These are phyloP conservation scores for Boletus mariae DNA, from an alignment of 1,284 basidiomycete genomes.

Conservation along the genomic window DNA sequence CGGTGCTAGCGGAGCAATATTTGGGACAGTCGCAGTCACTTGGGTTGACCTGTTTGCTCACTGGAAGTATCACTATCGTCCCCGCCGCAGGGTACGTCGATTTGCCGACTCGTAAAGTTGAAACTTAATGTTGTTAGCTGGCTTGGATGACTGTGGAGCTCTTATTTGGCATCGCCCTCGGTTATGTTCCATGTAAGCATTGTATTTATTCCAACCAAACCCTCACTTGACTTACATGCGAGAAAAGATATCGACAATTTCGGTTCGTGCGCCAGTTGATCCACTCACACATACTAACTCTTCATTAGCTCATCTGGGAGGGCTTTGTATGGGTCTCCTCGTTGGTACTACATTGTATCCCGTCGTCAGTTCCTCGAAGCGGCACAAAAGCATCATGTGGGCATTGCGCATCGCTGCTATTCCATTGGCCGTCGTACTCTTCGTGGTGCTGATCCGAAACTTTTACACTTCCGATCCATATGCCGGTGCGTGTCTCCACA, in stretches of 20 bases:
- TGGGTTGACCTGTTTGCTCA: slow-evolving; percentile 91
- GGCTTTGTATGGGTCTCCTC: slow-evolving; percentile 81
- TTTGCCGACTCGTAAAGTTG: not conserved
- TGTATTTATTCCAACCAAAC: not conserved
- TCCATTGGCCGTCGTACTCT: slow-evolving; percentile 74
- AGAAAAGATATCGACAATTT: slow-evolving; percentile 71
- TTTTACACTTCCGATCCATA: slow-evolving; percentile 87
- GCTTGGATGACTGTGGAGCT: slow-evolving; percentile 84
- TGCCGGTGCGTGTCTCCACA: slow-evolving; percentile 48
- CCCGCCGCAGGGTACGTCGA: slow-evolving; percentile 62
- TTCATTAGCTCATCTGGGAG: slow-evolving; percentile 66
- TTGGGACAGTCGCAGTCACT: slow-evolving; percentile 84
- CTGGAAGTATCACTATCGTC: slow-evolving; percentile 84
- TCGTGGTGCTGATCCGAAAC: slow-evolving; percentile 80
- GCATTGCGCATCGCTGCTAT: slow-evolving; percentile 69
- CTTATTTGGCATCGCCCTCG: slow-evolving; percentile 80
- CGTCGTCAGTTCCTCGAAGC: slow-evolving; percentile 75
- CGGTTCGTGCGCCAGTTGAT: slow-evolving; percentile 40
- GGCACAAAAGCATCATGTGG: slow-evolving; percentile 77
- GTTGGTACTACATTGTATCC: slow-evolving; percentile 83
- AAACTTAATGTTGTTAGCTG: slow-evolving; percentile 42
- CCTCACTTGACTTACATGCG: slow-evolving; percentile 10
- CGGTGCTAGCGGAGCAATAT: slow-evolving; percentile 92
- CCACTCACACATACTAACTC: slow-evolving; percentile 1
- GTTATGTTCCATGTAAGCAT: slow-evolving; percentile 72